Percentiles rank a stretch among this genome's conserved stretches.
Evolutionary conservation across 768 basidiomycete genomes (phyloP).

Genomic region (Fibroporia radiculosa): DNA sequence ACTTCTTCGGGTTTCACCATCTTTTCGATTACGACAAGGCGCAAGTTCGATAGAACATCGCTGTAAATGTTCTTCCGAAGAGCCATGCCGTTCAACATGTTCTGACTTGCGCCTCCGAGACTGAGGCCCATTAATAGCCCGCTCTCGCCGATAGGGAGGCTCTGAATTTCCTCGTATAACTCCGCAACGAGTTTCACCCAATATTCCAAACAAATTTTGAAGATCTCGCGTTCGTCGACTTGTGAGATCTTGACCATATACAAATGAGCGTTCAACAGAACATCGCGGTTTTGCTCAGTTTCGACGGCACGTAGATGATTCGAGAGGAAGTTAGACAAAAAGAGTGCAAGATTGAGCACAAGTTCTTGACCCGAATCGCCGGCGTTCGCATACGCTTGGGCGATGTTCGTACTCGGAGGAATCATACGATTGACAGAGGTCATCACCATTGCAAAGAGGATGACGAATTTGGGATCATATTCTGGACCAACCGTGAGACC

Average conservation of each 20-base stretch:
- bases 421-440: constrained; percentile 96
- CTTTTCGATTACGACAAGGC: constrained; percentile 93
- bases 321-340: constrained; percentile 93
- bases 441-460: constrained; percentile 98
- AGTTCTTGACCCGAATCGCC: constrained; percentile 94
- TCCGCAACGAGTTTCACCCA: constrained; percentile 95
- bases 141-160: constrained; percentile 79
- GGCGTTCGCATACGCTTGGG: constrained; percentile 83
- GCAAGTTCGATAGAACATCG: constrained; percentile 89
- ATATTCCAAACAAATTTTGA: constrained; percentile 99
- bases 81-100: constrained; percentile 68
- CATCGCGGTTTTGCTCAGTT: constrained; percentile 81
- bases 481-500: constrained; percentile 91
- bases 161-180: constrained; percentile 95
- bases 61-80: constrained; percentile 92
- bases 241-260: constrained; percentile 99
- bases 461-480: constrained; percentile 97
- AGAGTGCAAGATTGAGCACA: constrained; percentile 94
- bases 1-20: constrained; percentile 99
- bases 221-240: constrained; percentile 97
- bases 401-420: constrained; percentile 90
- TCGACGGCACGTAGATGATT: constrained; percentile 93
- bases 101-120: constrained; percentile 60
- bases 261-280: constrained; percentile 91
- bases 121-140: constrained; percentile 86